Base-by-base conservation (phyloP, 1,284 basidiomycete species). In the Ustilago tritici region DNA sequence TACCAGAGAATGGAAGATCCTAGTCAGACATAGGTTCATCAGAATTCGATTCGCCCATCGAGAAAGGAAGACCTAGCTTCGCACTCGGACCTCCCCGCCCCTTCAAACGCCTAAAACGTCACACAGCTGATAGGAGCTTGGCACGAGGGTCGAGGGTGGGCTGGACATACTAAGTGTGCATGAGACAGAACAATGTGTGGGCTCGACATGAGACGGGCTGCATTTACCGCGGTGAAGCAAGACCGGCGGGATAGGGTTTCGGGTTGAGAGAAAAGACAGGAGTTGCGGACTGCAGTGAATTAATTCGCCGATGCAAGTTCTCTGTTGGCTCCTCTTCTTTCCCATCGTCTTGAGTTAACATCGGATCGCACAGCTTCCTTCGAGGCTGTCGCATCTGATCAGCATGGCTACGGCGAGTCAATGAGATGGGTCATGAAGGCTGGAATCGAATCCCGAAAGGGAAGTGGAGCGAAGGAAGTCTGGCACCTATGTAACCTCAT, bases 101-200 rank as follows among this genome's bases (percentile, higher is more conserved):
- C 46, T 49, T 2, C 19, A 8, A 49, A 23, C 7, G 41, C 41
- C 14, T 38, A 38, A 46, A 15, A 15, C 41, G n/a, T 17, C 41
- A 17, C 5, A 28, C 49, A 28, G 49, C 49, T 50, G 49, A 50
- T 50, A 50, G 15, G 28, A 50, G 23, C 23, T 28, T 12, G 23
- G 31, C 9, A 31, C 15, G 49, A 50, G 49, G 49, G 49, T 50
- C 14, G 9, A 49, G 46, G 46, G 46, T 49, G 46, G 46, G 46
- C 6, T 6, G 43, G 23, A 28, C 17, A 19, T 15, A n/a, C 6
- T 11, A 46, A 6, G 15, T 41, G 6, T 19, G 49, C 14, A 31
- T 32, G 28, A 12, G 6, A 19, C 46, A 49, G n/a, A 23, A 12
- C 28, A 28, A 14, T 32, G 49, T 15, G 49, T 40, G 38, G 38